Conservation (phyloP, 2,329 filamentous ascomycete species). For the Truncatella angustata region DNA sequence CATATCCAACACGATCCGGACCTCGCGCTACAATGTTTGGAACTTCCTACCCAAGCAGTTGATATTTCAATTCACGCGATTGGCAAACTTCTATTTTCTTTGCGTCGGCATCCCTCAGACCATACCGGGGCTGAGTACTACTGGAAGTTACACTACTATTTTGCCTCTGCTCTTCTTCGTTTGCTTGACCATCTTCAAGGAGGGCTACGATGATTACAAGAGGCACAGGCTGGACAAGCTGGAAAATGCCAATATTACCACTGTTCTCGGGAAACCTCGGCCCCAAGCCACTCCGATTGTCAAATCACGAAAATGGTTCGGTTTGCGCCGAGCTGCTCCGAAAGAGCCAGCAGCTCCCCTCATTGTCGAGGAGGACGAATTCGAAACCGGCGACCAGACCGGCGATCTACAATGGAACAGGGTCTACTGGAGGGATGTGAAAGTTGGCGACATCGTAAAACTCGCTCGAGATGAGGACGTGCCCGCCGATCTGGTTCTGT, state of each 20-base stretch:
- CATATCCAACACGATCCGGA: conserved; percentile 67
- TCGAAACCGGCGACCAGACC: conserved; percentile 17
- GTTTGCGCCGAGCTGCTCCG: neutral
- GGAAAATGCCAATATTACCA: conserved; percentile 63
- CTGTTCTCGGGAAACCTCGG: conserved; percentile 36
- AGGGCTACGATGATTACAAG: conserved; percentile 83
- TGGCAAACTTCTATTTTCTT: conserved; percentile 87
- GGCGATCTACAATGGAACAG: conserved; percentile 44
- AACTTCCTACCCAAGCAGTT: conserved; percentile 85
- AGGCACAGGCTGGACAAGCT: conserved; percentile 77
- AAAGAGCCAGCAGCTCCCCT: neutral
- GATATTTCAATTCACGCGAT: conserved; percentile 79
- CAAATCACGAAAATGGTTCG: neutral
- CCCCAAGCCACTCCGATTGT: conserved; percentile 10
- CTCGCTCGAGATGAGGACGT: conserved; percentile 72
- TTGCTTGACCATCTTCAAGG: conserved; percentile 76
- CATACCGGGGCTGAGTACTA: conserved; percentile 74
- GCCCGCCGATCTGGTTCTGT: conserved; percentile 78
- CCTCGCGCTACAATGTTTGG: conserved; percentile 78
- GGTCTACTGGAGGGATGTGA: conserved; percentile 66
- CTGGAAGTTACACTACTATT: conserved; percentile 72
- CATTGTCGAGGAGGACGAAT: conserved; percentile 6
- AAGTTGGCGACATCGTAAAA: conserved; percentile 69
- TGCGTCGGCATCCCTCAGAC: conserved; percentile 82
- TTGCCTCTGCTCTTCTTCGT: conserved; percentile 74